Evolutionary conservation across 768 basidiomycete genomes (phyloP), one percentile per base, ranked within the genome.

Genomic region (Tubosaeta sp.): DNA sequence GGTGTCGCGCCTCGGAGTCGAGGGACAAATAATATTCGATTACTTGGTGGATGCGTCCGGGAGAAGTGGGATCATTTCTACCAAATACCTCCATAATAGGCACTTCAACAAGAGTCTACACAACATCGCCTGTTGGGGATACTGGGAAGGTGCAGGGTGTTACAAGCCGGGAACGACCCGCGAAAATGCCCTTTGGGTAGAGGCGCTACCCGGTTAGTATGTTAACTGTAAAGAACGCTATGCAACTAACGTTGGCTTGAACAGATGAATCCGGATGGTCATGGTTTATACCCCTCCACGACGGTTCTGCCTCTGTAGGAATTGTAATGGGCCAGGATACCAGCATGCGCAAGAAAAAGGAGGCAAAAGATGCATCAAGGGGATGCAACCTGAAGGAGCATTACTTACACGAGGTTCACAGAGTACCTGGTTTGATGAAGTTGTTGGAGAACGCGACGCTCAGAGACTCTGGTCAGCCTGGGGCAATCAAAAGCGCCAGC

Each of bases 241-340:
- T 25, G 16, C 11, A 6, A 13, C 17, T 50, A n/a, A 55, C 33
- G 32, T 16, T 1, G 3, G 19, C 10, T 57, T 52, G 64, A 66
- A 13, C 34, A 79, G 79, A 80, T 43, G 76, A 79, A 55, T 72
- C 73, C 17, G 79, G 80, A 9, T 81, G 80, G 80, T 73, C 71
- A n/a, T 81, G 80, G 80, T 79, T 78, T 53, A 82, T 82, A 42
- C 80, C 79, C 4, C 71, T 81, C 14, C 71, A 76, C 54, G 71
- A 74, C 38, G 75, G 74, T 19, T 68, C 74, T 26, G 75, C 74
- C 2, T 82, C 80, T 11, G 75, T 82, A n/a, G 81, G 81, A 7
- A 58, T 82, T 50, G 80, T 82, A 33, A 74, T 78, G 69, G 69
- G 77, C 50, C 68, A 74, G 34, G 63, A 63, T 0, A 62, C 59